phyloP scores from a whole-genome alignment of 192 early-diverging fungal species.

The Gigaspora rosea region DNA sequence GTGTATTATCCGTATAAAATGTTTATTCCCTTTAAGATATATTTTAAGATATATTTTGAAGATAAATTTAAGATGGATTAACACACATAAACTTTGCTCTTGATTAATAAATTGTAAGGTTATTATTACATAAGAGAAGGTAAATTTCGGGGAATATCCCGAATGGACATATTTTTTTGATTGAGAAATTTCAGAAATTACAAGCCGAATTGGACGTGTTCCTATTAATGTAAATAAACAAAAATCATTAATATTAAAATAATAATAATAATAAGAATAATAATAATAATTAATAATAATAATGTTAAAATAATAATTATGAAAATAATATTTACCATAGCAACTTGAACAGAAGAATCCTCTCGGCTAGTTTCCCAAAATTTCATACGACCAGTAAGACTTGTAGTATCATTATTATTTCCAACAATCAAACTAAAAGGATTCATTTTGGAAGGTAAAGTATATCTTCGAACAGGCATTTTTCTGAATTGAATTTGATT shows the following conservation, averaged over 20 bases:
- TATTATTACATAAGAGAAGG: no score
- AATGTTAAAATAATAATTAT: neutral
- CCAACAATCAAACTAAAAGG: neutral
- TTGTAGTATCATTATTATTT: neutral
- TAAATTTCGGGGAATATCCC: no score
- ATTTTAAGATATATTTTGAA: no score
- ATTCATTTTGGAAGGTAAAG: constrained; percentile 4
- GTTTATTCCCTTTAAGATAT: no score
- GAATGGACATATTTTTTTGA: no score
- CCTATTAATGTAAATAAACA: neutral
- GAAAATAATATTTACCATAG: constrained; percentile 15
- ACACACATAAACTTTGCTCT: no score
- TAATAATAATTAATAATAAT: neutral
- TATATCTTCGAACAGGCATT: constrained; percentile 10
- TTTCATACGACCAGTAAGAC: neutral
- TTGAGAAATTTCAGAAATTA: neutral
- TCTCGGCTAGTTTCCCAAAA: constrained; percentile 23
- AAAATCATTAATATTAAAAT: neutral
- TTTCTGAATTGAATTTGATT: neutral
- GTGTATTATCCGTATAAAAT: no score
- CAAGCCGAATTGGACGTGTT: constrained; percentile 27
- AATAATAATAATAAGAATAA: neutral
- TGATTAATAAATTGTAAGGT: no score
- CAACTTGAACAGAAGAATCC: constrained; percentile 31
- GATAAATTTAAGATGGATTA: no score